These are phyloP conservation scores for Telfairia occidentalis DNA, from an alignment of 331 rosid genomes.

Conservation along the genomic window DNA sequence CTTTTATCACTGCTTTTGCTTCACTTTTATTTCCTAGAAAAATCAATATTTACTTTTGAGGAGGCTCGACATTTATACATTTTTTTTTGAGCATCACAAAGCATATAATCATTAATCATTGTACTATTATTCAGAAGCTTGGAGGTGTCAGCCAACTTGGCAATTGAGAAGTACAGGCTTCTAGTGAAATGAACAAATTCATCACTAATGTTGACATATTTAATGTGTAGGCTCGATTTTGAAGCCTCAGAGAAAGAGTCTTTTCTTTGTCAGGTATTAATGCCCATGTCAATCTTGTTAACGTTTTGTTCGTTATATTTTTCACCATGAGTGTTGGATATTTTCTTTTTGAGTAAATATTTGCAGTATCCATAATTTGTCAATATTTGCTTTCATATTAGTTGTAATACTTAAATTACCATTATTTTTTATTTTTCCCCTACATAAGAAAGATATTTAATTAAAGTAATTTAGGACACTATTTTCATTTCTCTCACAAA, in stretches of 20 bases:
- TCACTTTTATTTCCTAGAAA: too few species aligned
- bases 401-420: too few species aligned
- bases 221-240: conserved; percentile 59
- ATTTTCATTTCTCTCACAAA: too few species aligned
- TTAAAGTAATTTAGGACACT: too few species aligned
- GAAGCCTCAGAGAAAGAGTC: conserved; percentile 53
- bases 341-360: background rate
- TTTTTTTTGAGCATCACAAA: too few species aligned
- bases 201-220: background rate
- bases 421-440: too few species aligned
- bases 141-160: background rate
- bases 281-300: conserved; percentile 6
- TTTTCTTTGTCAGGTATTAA: conserved; percentile 69
- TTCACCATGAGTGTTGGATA: background rate
- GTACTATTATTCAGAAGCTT: background rate
- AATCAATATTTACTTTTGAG: too few species aligned
- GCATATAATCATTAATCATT: too few species aligned
- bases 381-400: background rate
- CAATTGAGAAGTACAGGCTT: background rate
- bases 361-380: background rate
- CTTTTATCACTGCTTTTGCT: too few species aligned
- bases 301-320: background rate
- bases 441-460: too few species aligned
- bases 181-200: background rate
- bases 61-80: too few species aligned